These are phyloP conservation scores for Pseudocercospora ulei DNA, from an alignment of 2,329 filamentous ascomycete genomes.

Conservation along the genomic window DNA sequence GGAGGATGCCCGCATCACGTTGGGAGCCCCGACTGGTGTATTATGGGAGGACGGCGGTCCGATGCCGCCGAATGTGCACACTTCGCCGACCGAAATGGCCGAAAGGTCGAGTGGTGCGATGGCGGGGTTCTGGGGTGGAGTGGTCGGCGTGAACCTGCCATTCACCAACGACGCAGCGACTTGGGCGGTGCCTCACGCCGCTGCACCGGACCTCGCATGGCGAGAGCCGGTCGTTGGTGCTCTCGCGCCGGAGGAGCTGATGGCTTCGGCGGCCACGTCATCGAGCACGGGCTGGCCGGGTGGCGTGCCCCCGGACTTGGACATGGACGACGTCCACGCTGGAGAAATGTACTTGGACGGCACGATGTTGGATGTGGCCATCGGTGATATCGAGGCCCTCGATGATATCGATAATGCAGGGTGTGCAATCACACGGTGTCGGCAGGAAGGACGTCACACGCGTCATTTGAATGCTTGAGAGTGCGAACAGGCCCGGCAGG, in stretches of 20 bases:
- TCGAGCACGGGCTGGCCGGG: slow-evolving; percentile 6
- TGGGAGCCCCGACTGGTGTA: slow-evolving; percentile 25
- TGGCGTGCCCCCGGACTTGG: no score
- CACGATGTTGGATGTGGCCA: slow-evolving; percentile 27
- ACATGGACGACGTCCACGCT: slow-evolving; percentile 23
- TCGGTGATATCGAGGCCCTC: slow-evolving; percentile 22
- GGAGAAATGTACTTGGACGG: slow-evolving; percentile 19
- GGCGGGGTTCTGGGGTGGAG: slow-evolving; percentile 29
- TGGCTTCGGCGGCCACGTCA: slow-evolving; percentile 16
- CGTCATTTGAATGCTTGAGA: no score
- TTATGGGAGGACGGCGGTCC: slow-evolving; percentile 28
- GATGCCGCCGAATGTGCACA: slow-evolving; percentile 26
- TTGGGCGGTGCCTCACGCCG: slow-evolving; percentile 15
- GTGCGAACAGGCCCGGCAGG: no score
- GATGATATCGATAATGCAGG: no score
- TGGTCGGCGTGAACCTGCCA: slow-evolving; percentile 21
- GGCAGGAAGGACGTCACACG: no score
- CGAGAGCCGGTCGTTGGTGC: slow-evolving; percentile 11
- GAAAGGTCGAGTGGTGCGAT: slow-evolving; percentile 27
- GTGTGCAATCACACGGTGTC: no score
- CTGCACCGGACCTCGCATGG: slow-evolving; percentile 9
- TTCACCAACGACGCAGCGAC: slow-evolving; percentile 25
- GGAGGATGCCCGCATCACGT: slow-evolving; percentile 27
- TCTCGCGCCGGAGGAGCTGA: slow-evolving; percentile 19
- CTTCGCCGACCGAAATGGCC: slow-evolving; percentile 15